Evolutionary conservation across 352 stramenopile species (phyloP).

Genomic region (Vaucheria bursata): DNA sequence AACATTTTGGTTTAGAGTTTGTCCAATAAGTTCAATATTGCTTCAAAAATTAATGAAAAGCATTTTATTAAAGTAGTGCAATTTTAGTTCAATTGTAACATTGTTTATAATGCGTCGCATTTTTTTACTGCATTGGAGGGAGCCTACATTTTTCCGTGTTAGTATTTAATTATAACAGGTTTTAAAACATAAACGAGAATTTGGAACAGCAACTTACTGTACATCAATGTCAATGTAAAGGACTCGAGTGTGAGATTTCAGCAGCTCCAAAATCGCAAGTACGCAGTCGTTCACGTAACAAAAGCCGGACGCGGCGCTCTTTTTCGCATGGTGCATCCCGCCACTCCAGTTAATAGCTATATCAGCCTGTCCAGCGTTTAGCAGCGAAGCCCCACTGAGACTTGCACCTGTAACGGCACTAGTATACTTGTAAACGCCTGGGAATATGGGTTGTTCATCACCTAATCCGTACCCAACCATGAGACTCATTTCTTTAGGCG

Average conservation of each 20-base stretch:
- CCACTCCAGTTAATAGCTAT: slow-evolving; percentile 98
- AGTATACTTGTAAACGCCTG: slow-evolving; percentile 97
- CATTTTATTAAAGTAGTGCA: too few relatives aligned
- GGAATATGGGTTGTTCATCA: slow-evolving; percentile 98
- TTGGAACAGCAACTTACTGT: too few relatives aligned
- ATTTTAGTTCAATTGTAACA: too few relatives aligned
- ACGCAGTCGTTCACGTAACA: slow-evolving; percentile 99
- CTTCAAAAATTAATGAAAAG: too few relatives aligned
- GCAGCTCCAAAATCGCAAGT: slow-evolving; percentile 91
- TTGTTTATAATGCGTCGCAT: too few relatives aligned
- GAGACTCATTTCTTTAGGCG: slow-evolving; percentile 55
- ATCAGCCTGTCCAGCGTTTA: slow-evolving; percentile 88
- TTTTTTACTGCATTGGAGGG: too few relatives aligned
- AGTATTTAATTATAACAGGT: too few relatives aligned
- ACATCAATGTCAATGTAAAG: slow-evolving; percentile 99
- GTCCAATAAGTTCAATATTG: too few relatives aligned
- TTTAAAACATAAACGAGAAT: too few relatives aligned
- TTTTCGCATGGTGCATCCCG: slow-evolving; percentile 97
- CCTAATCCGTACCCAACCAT: slow-evolving; percentile 84
- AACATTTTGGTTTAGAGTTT: too few relatives aligned
- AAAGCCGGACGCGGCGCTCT: slow-evolving; percentile 70
- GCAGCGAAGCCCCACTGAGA: slow-evolving; percentile 85
- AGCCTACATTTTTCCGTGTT: too few relatives aligned
- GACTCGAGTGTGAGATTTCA: slow-evolving; percentile 92
- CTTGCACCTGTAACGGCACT: slow-evolving; percentile 90